Evolutionary conservation across 495 filamentous ascomycete genomes (phyloP).

Genomic region (Friedmanniomyces simplex): DNA sequence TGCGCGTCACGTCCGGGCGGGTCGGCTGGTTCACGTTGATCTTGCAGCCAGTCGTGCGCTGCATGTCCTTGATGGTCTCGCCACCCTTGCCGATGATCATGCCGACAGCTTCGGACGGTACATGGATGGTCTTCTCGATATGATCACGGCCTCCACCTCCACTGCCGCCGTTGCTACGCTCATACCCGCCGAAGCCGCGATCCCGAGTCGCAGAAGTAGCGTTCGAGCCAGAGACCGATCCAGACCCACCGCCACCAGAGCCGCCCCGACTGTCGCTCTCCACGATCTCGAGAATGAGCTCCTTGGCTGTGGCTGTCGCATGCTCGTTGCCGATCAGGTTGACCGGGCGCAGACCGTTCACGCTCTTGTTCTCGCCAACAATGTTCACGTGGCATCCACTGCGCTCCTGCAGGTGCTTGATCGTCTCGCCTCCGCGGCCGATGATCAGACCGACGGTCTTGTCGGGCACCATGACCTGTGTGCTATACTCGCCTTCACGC

Average conservation of each 20-base stretch:
- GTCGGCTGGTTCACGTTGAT: conserved; percentile 73
- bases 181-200: conserved; percentile 10
- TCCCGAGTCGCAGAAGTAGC: conserved; percentile 17
- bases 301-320: conserved; percentile 58
- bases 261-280: conserved; percentile 59
- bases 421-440: conserved; percentile 74
- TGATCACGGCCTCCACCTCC: conserved; percentile 42
- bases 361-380: conserved; percentile 72
- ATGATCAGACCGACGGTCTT: conserved; percentile 78
- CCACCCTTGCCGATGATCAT: conserved; percentile 87
- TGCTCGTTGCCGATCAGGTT: conserved; percentile 66
- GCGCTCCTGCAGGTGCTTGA: conserved; percentile 78
- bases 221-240: conserved; percentile 7
- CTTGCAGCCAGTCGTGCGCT: conserved; percentile 69
- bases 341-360: conserved; percentile 72
- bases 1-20: conserved; percentile 61
- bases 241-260: conserved; percentile 1
- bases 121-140: conserved; percentile 66
- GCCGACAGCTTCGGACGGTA: conserved; percentile 75
- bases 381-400: conserved; percentile 84
- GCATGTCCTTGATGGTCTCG: conserved; percentile 81
- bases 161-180: conserved; percentile 17
- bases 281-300: conserved; percentile 76
- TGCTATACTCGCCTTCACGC: conserved; percentile 60
- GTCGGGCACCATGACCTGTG: conserved; percentile 84